These are phyloP conservation scores for Ophiostoma quercus DNA, from an alignment of 2,329 filamentous ascomycete genomes.

Conservation along the genomic window DNA sequence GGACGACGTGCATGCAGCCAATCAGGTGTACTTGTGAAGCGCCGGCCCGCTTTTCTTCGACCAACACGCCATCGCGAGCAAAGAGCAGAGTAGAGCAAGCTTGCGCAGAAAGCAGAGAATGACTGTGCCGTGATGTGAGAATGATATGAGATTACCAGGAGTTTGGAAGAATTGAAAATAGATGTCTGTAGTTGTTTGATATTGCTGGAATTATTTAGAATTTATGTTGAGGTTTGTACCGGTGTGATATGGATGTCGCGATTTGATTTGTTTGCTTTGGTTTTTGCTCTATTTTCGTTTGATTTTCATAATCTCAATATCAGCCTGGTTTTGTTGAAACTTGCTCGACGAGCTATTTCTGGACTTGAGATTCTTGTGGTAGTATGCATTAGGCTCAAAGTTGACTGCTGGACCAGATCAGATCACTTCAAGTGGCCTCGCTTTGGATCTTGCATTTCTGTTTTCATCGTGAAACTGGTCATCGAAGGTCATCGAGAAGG, in stretches of 20 bases:
- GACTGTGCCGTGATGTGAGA: not conserved
- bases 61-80: not conserved
- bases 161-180: not conserved
- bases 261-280: not conserved
- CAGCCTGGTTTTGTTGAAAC: not conserved
- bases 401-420: not conserved
- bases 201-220: not conserved
- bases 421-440: not conserved
- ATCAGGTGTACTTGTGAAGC: not conserved
- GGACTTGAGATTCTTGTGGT: not conserved
- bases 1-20: constrained; percentile 7
- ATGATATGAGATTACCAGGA: not conserved
- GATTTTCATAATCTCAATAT: not conserved
- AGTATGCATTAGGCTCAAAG: too few relatives aligned
- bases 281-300: not conserved
- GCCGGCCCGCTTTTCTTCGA: not conserved
- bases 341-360: not conserved
- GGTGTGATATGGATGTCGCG: not conserved
- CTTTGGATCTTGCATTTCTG: not conserved
- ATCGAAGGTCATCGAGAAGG: not conserved
- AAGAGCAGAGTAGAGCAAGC: not conserved
- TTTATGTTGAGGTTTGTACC: not conserved
- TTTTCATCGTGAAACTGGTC: not conserved
- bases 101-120: not conserved
- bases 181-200: not conserved